A percentile compares a stretch with the other conserved stretches of the same genome.
Evolutionary conservation across 2,329 filamentous ascomycete species (phyloP).

Genomic region (Pseudogymnoascus sp.): DNA sequence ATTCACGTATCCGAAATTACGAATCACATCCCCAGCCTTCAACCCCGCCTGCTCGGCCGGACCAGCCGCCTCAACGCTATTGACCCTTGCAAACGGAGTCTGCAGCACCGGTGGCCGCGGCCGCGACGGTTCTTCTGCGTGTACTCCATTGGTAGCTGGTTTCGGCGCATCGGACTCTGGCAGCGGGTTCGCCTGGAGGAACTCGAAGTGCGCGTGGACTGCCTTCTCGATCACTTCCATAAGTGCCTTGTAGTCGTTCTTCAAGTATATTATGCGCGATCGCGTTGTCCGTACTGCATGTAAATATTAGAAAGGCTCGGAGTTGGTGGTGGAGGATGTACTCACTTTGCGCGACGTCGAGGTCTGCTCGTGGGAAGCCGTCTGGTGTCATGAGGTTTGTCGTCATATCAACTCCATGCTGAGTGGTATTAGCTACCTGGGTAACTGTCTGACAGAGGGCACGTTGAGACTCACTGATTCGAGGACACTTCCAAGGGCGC

Average conservation of each 20-base stretch:
- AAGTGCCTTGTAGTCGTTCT: constrained; percentile 87
- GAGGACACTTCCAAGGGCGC: constrained; percentile 75
- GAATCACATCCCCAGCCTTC: constrained; percentile 70
- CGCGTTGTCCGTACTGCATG: constrained; percentile 81
- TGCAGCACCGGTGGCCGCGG: constrained; percentile 33
- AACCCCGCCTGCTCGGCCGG: constrained; percentile 79
- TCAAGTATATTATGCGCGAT: constrained; percentile 76
- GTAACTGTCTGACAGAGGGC: not conserved
- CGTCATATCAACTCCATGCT: constrained; percentile 93
- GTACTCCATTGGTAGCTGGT: constrained; percentile 18
- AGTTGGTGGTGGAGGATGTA: constrained; percentile 4
- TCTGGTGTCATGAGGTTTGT: constrained; percentile 80
- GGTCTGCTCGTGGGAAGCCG: constrained; percentile 85
- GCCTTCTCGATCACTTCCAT: constrained; percentile 78
- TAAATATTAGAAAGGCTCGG: not conserved
- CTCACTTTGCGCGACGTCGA: constrained; percentile 90
- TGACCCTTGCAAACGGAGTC: constrained; percentile 79
- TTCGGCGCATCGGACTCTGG: constrained; percentile 21
- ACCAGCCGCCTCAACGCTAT: constrained; percentile 67
- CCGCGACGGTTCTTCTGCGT: constrained; percentile 29
- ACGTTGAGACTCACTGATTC: constrained; percentile 57
- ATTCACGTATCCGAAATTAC: constrained; percentile 78
- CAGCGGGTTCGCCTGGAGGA: constrained; percentile 44
- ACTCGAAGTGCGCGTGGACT: constrained; percentile 85
- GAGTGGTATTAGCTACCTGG: constrained; percentile 14